Evolutionary conservation across 2,329 filamentous ascomycete species (phyloP).

Genomic region (Bimuria novae-zelandiae): DNA sequence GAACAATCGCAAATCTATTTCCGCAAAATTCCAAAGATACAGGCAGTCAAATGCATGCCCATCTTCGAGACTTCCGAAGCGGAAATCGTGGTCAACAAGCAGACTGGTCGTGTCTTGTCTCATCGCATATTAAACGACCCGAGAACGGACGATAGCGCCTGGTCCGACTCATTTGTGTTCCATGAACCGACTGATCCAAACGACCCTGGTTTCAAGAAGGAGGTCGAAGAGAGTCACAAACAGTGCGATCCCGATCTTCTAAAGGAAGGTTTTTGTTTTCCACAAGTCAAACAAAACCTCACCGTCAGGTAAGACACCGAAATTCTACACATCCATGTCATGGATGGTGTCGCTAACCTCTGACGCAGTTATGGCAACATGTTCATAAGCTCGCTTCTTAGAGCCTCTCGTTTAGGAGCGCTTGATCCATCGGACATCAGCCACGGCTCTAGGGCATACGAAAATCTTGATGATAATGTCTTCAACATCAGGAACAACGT

Average conservation of each 20-base stretch:
- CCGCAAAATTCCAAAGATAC: slow-evolving; percentile 11
- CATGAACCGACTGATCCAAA: slow-evolving; percentile 8
- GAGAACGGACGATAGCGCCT: slow-evolving; percentile 4
- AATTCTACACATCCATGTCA: no score
- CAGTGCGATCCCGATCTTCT: not conserved
- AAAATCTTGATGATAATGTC: slow-evolving; percentile 18
- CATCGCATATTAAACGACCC: slow-evolving; percentile 12
- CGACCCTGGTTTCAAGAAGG: slow-evolving; percentile 1
- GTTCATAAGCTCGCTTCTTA: slow-evolving; percentile 16
- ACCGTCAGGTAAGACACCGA: slow-evolving; percentile 14
- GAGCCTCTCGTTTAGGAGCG: slow-evolving; percentile 5
- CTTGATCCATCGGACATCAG: not conserved
- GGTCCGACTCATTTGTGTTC: slow-evolving; percentile 14
- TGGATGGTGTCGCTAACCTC: no score
- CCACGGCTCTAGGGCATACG: not conserved
- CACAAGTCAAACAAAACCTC: slow-evolving; percentile 4
- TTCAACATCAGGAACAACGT: slow-evolving; percentile 30
- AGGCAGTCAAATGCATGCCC: slow-evolving; percentile 18
- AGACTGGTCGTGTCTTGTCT: slow-evolving; percentile 9
- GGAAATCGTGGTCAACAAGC: slow-evolving; percentile 11
- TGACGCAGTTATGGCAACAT: slow-evolving; percentile 16
- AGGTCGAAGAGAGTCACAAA: not conserved
- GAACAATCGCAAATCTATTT: slow-evolving; percentile 3
- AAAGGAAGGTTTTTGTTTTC: not conserved
- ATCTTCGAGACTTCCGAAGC: slow-evolving; percentile 17